Evolutionary conservation across 2,329 filamentous ascomycete genomes (phyloP).

Genomic region (Penicillium corylophilum): DNA sequence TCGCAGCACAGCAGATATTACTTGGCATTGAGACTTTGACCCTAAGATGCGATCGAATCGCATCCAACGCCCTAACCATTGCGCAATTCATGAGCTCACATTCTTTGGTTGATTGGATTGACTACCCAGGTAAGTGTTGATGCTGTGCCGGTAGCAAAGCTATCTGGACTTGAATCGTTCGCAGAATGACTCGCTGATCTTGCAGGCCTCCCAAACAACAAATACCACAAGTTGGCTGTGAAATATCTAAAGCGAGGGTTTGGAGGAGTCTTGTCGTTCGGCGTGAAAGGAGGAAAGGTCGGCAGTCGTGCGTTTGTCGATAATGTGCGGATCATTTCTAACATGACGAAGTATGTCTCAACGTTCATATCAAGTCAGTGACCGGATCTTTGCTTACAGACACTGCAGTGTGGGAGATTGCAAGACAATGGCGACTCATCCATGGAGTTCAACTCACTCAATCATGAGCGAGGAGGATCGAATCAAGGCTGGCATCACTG

Average conservation of each 20-base stretch:
- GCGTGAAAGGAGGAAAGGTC: too few species aligned
- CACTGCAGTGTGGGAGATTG: background rate
- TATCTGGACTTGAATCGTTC: too few species aligned
- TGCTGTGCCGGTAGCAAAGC: background rate
- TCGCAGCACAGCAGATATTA: background rate
- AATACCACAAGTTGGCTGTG: too few species aligned
- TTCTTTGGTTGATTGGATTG: background rate
- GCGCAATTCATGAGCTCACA: background rate
- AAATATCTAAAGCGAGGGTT: too few species aligned
- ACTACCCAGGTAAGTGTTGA: background rate
- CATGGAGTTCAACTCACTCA: background rate
- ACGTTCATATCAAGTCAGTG: too few species aligned
- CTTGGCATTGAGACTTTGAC: background rate
- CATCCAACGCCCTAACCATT: background rate
- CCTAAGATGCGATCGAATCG: background rate
- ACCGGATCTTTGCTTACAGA: too few species aligned
- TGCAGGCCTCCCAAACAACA: too few species aligned
- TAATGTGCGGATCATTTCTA: too few species aligned
- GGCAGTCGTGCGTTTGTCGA: too few species aligned
- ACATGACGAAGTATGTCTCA: too few species aligned
- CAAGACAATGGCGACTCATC: background rate
- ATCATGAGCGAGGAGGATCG: background rate
- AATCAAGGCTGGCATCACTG: background rate
- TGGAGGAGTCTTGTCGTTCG: too few species aligned
- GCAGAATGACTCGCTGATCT: too few species aligned